These are phyloP conservation scores for Linanthus parryae DNA, from an alignment of 148 eudicot genomes.

Conservation along the genomic window DNA sequence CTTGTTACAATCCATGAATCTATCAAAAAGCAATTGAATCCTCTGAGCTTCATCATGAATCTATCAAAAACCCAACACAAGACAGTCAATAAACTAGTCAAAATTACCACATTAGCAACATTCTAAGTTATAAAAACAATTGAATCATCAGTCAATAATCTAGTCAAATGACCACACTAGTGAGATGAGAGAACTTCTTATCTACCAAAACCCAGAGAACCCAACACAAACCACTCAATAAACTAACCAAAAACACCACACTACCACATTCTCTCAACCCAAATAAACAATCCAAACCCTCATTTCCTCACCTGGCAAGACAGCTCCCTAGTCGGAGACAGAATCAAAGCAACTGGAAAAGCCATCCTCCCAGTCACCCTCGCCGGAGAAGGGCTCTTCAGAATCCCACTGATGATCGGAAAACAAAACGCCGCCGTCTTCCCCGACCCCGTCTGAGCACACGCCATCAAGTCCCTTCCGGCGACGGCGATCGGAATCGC, in stretches of 20 bases:
- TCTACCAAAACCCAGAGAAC: too few species aligned
- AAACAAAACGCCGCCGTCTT: constrained; percentile 90
- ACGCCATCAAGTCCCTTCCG: constrained; percentile 86
- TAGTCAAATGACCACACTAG: too few species aligned
- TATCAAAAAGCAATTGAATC: too few species aligned
- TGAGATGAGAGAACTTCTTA: too few species aligned
- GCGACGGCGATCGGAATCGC: constrained; percentile 61
- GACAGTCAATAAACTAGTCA: neutral
- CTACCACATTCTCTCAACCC: neutral
- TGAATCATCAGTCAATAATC: constrained; percentile 5
- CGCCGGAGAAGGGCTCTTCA: constrained; percentile 14
- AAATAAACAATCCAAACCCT: constrained; percentile 3
- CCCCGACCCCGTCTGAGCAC: constrained; percentile 88
- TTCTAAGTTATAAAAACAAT: too few species aligned
- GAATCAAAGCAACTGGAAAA: constrained; percentile 56
- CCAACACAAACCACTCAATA: too few species aligned
- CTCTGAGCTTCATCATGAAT: constrained; percentile 76
- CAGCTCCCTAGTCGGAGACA: constrained; percentile 82
- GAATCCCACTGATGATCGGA: constrained; percentile 59
- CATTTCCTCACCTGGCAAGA: constrained; percentile 67
- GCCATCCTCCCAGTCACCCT: constrained; percentile 15
- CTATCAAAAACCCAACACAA: constrained; percentile 19
- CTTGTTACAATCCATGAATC: too few species aligned
- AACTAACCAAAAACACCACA: neutral
- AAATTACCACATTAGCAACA: too few species aligned